Evolutionary conservation across 352 stramenopile genomes (phyloP).

Genomic region (Stramenopiles sp.): DNA sequence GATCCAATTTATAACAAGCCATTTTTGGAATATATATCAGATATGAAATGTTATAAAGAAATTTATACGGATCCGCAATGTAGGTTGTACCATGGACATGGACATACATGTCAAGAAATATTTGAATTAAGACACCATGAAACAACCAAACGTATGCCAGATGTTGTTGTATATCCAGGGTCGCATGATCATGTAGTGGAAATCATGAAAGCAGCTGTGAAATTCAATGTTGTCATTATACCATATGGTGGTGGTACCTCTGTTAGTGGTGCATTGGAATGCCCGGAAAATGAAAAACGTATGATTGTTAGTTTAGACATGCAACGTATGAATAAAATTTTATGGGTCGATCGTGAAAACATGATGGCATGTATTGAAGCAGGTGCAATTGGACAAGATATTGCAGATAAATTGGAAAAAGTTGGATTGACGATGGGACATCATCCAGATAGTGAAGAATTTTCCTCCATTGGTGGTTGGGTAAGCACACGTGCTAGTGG

Average conservation of each 20-base stretch:
- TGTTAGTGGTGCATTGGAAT: conserved; percentile 39
- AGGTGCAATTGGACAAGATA: conserved; percentile 60
- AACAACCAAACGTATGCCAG: conserved; percentile 42
- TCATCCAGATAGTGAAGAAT: conserved; percentile 75
- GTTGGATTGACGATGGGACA: conserved; percentile 67
- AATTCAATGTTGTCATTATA: conserved; percentile 58
- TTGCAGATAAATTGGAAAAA: conserved; percentile 55
- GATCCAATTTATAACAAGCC: conserved; percentile 11
- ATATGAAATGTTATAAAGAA: neutral
- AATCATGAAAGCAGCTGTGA: conserved; percentile 47
- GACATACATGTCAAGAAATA: conserved; percentile 41
- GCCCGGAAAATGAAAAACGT: conserved; percentile 38
- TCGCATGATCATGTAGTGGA: conserved; percentile 48
- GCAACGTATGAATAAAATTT: conserved; percentile 52
- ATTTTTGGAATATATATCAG: conserved; percentile 10
- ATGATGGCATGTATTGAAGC: conserved; percentile 59
- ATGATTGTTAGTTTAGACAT: conserved; percentile 80
- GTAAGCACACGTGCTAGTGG: conserved; percentile 55
- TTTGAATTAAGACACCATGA: conserved; percentile 31
- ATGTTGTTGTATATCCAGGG: conserved; percentile 65
- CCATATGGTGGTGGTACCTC: conserved; percentile 82
- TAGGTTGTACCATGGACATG: conserved; percentile 39
- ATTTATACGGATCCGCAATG: conserved; percentile 13
- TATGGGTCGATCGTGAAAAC: conserved; percentile 51
- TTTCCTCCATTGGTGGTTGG: conserved; percentile 72